A percentile compares a stretch with the other conserved stretches of the same genome.
Conservation (phyloP, 140 eudicot genomes). For the Stevia rebaudiana region DNA sequence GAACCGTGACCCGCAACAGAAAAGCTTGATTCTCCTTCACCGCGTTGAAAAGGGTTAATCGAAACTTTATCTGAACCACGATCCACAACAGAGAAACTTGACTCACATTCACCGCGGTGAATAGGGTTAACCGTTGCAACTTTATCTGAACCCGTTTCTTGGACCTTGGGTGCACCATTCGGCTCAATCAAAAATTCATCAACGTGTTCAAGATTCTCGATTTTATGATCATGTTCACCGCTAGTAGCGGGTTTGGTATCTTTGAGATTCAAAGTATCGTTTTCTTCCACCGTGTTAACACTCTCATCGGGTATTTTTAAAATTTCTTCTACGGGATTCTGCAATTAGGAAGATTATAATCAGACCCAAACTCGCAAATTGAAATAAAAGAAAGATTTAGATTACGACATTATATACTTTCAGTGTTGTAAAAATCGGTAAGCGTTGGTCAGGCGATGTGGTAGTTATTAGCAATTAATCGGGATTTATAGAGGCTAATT, state of each 20-base stretch:
- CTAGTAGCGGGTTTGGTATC: conserved; percentile 19
- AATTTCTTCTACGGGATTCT: conserved; percentile 41
- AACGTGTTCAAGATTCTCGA: conserved; percentile 16
- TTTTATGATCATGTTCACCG: conserved; percentile 3
- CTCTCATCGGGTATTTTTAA: conserved; percentile 12
- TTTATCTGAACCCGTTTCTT: conserved; percentile 24
- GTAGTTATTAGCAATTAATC: too few species aligned
- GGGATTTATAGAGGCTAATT: too few species aligned
- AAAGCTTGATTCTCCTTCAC: conserved; percentile 63
- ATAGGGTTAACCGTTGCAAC: conserved; percentile 15
- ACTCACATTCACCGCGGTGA: conserved; percentile 48
- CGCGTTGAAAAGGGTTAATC: conserved; percentile 21
- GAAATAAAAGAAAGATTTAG: background rate
- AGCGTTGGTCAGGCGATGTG: too few species aligned
- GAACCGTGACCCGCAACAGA: conserved; percentile 37
- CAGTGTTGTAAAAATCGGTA: too few species aligned
- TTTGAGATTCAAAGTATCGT: conserved; percentile 36
- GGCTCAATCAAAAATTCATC: conserved; percentile 13
- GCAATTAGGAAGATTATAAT: conserved; percentile 19
- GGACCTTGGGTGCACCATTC: conserved; percentile 22
- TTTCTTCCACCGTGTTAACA: conserved; percentile 36
- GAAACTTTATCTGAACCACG: conserved; percentile 34
- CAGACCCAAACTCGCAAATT: background rate
- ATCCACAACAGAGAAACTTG: conserved; percentile 48
- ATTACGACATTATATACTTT: too few species aligned